Base-by-base conservation (phyloP, 208 protist genomes). In the Phytomonas sp. region DNA sequence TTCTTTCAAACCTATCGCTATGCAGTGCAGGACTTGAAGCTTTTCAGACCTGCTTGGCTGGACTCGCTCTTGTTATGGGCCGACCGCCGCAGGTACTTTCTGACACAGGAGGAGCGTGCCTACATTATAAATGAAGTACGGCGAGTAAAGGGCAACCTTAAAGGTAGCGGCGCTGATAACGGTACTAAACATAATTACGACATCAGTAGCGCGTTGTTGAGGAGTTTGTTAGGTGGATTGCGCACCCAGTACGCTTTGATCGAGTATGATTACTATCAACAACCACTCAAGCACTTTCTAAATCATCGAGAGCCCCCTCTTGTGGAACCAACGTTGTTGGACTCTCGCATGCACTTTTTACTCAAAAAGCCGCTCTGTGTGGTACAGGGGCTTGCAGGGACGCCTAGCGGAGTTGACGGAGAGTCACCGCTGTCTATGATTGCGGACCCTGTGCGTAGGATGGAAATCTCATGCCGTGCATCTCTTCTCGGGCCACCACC, bases 51-150 rank as follows among this genome's bases (percentile, higher is more conserved):
- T n/a, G 65, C 79, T 33, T 94, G 88, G 85, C 77, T 88, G 0
- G 82, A 90, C 31, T 80, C 88, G 34, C 72, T 94, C 17, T 37
- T 94, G 9, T 72, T 91, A 28, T 94, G 88, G 85, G 88, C 88
- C 2, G 85, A 94, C 60, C 88, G 88, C n/a, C 85, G 85, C 26
- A 85, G 88, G 34, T 94, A 94, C 78, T 70, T 79, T n/a, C 78
- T 94, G 36, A 74, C 81, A 7, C 34, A 36, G 11, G 78, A 80
- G 30, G 78, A 94, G 8, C 78, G 88, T 0, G 74, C 59, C 29
- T 94, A 81, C 71, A 80, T 94, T 53, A 64, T 94, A n/a, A 66
- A 79, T 20, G 77, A 94, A 72, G 68, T 89, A 67, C 36, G 73
- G 43, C 64, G 71, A 32, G 28, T 56, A 23, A 63, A 32, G 32